Percentiles rank a stretch among this genome's conserved stretches.
Conservation (phyloP, 306 rosid genomes). For the Fragaria iinumae region DNA sequence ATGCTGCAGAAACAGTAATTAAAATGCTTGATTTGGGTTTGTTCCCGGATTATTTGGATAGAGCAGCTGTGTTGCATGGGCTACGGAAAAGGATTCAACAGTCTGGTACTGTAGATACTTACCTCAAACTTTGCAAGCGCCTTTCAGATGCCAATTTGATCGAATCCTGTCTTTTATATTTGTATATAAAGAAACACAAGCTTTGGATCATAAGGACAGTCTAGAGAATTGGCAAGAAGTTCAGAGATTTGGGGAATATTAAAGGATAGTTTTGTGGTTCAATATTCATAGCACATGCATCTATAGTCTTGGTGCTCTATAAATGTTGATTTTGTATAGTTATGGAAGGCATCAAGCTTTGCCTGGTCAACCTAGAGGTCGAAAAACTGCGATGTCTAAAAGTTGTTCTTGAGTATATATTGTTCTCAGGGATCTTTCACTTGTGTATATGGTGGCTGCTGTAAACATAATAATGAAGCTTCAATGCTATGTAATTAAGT, state of each 20-base stretch:
- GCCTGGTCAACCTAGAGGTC: slow-evolving; percentile 19
- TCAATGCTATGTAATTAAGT: slow-evolving; percentile 14
- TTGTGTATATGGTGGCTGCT: slow-evolving; percentile 18
- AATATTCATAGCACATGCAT: slow-evolving; percentile 24
- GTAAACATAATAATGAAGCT: slow-evolving; percentile 20
- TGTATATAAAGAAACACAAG: slow-evolving; percentile 71
- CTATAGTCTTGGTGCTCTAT: slow-evolving; percentile 36
- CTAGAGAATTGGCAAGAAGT: slow-evolving; percentile 31
- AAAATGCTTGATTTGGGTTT: slow-evolving; percentile 82
- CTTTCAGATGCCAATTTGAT: slow-evolving; percentile 71
- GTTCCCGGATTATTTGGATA: slow-evolving; percentile 73
- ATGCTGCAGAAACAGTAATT: slow-evolving; percentile 78
- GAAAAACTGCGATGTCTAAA: slow-evolving; percentile 15
- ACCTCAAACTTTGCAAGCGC: slow-evolving; percentile 75
- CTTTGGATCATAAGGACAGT: slow-evolving; percentile 84
- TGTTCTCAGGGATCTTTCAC: slow-evolving; percentile 5
- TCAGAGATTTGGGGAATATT: slow-evolving; percentile 4
- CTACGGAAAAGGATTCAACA: slow-evolving; percentile 65
- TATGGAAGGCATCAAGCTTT: slow-evolving; percentile 12
- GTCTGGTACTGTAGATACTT: slow-evolving; percentile 54
- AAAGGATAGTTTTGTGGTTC: slow-evolving; percentile 13
- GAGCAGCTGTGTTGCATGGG: slow-evolving; percentile 83
- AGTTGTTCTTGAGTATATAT: slow-evolving; percentile 11
- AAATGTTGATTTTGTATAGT: slow-evolving; percentile 52
- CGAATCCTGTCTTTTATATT: slow-evolving; percentile 76